These are phyloP conservation scores for Lepidopterella palustris DNA, from an alignment of 495 filamentous ascomycete species.

Conservation along the genomic window DNA sequence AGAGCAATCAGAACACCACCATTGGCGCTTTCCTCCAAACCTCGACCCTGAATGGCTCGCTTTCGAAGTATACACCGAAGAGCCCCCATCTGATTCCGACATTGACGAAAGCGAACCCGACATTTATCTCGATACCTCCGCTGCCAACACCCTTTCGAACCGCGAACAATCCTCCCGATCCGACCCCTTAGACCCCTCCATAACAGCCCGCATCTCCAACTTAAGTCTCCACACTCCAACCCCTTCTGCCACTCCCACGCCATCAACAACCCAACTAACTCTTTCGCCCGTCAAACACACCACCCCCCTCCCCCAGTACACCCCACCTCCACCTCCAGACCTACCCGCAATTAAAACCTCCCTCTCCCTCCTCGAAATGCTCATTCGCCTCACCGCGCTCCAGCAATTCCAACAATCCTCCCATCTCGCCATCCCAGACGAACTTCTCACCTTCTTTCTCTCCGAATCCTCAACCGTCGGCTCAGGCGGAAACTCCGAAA, in stretches of 20 bases:
- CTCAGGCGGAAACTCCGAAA: constrained; percentile 63
- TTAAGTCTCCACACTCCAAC: constrained; percentile 33
- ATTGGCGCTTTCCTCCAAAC: constrained; percentile 66
- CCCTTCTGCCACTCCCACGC: constrained; percentile 22
- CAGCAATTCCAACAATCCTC: constrained; percentile 95
- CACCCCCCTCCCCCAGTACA: constrained; percentile 23
- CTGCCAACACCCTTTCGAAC: constrained; percentile 10
- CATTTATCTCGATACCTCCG: constrained; percentile 35
- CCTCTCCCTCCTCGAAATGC: constrained; percentile 87
- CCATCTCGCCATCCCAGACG: constrained; percentile 89
- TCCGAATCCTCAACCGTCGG: constrained; percentile 70
- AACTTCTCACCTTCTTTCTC: constrained; percentile 90
- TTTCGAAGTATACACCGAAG: constrained; percentile 75
- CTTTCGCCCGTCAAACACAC: constrained; percentile 48
- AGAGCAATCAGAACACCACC: constrained; percentile 30
- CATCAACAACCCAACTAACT: constrained; percentile 24
- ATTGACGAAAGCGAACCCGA: constrained; percentile 53
- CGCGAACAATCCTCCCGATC: constrained; percentile 13
- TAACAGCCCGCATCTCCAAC: constrained; percentile 22
- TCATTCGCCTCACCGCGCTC: constrained; percentile 85
- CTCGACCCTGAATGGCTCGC: constrained; percentile 95
- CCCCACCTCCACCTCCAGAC: constrained; percentile 14
- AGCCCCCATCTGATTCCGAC: constrained; percentile 41
- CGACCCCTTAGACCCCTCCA: constrained; percentile 32
- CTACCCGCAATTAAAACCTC: constrained; percentile 51